Base-by-base conservation (phyloP, 208 protist genomes). In the Crithidia fasciculata region DNA sequence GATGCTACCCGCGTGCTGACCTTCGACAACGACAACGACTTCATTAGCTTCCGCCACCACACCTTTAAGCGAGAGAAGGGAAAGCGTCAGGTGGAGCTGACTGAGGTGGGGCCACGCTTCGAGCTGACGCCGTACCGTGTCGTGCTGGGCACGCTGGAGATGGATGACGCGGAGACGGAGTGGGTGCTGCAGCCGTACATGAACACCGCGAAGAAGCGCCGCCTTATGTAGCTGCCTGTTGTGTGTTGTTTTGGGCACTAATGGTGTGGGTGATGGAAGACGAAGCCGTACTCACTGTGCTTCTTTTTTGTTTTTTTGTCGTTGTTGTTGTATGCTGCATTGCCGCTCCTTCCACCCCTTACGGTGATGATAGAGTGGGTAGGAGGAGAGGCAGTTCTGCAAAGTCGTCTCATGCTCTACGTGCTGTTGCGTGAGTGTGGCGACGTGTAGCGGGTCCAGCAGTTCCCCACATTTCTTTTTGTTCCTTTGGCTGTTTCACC, bases 21-120 rank as follows among this genome's bases (percentile, higher is more conserved):
- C 3, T 99, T 99, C 81, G 86, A 97, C 67, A 99, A 99, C 82
- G 66, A 95, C n/a, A 93, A 96, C 62, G 99, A 99, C 81, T 99
- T 95, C 78, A 99, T 99, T 76, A 98, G 96, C 59, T 99, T 99
- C 83, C 91, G 98, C 47, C 98, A 99, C 80, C 99, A 99, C 87
- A 95, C 90, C 8, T 99, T 97, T 79, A 88, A 90, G 67, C 82
- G 80, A 47, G 96, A 98, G 60, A 76, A 81, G 41, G 56, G 65
- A 15, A 77, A 50, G 57, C 64, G 53, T 47, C 61, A 59, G 36
- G 96, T 99, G 52, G 86, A 98, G 65, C 80, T 99, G 66, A 95
- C 85, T 16, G 98, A 99, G 85, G 83, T 99, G 49, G 99, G 99
- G 2, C 99, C 99, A 12, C 95, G 99, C 19, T 99, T 99, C 81